A percentile compares a stretch with the other conserved stretches of the same genome.
Conservation (phyloP, 1,284 basidiomycete genomes). For the Puccinia coronata region DNA sequence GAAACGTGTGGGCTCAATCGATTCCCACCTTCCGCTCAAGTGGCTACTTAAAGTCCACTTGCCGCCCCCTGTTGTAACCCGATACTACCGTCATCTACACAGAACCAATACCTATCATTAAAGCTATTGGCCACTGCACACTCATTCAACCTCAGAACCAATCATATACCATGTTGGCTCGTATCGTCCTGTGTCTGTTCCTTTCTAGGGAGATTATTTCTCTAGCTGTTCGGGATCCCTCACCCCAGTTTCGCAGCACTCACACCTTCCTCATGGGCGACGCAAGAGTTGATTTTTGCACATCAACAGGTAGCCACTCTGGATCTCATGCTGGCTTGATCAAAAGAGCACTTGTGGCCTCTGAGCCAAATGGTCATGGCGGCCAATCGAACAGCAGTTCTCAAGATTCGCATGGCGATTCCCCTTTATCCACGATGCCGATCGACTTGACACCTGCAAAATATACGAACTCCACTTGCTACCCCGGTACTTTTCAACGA, state of each 20-base stretch:
- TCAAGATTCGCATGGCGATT: neutral
- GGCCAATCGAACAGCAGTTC: neutral
- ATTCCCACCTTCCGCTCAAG: neutral
- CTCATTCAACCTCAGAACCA: neutral
- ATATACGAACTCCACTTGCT: conserved; percentile 6
- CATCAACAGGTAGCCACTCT: neutral
- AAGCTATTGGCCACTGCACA: neutral
- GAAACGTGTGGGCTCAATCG: neutral
- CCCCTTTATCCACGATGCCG: neutral
- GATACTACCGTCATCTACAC: no score
- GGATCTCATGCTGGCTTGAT: neutral
- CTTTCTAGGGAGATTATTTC: neutral
- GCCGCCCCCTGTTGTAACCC: no score
- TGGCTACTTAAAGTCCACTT: neutral
- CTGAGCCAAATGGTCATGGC: neutral
- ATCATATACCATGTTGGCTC: neutral
- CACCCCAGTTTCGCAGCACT: neutral
- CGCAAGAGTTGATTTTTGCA: neutral
- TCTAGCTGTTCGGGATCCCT: neutral
- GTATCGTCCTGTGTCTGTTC: neutral
- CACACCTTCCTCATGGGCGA: neutral
- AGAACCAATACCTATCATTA: neutral
- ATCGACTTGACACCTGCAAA: conserved; percentile 31
- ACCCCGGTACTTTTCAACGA: conserved; percentile 15
- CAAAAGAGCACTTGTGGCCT: neutral